Base-by-base conservation (phyloP, 305 asterid genomes). In the Stenogyne calaminthoides region DNA sequence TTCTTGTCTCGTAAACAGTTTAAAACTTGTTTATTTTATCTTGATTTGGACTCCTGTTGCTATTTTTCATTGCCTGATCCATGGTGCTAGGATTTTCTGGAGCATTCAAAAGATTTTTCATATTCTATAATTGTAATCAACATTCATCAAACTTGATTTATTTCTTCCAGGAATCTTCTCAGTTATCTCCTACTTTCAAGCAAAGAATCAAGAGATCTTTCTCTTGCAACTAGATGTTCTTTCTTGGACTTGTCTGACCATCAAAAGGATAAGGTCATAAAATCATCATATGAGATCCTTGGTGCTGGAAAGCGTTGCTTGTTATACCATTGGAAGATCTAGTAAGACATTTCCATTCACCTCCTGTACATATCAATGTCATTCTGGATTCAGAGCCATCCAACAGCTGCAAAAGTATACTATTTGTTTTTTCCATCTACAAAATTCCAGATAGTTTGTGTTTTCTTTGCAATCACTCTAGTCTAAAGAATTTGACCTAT, bases 271-370 rank as follows among this genome's bases (percentile, higher is more conserved):
- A 84, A 77, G 47, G 83, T 79, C 44, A 37, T 86, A 64, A 95
- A 84, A 84, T 86, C 92, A 59, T 78, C 89, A 69, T 76, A 68
- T 78, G 97, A 92, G 89, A 84, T 88, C 55, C 60, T 88, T 81
- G 99, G 96, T 74, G 97, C 98, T 72, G 91, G 88, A 79, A 88
- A 87, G n/a, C 72, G 90, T 89, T 79, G 96, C 99, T 80, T 92
- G 98, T 80, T 88, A 78, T 80, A 69, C 81, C 71, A 69, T 78
- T 16, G 88, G 85, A 69, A 78, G 80, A 71, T 18, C 57, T 68
- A 75, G 70, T 34, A 72, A 71, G 79, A 83, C 80, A 70, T 71
- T 72, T 63, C 74, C 81, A 22, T 69, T 84, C 70, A 71, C 88
- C 58, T 80, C 85, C 75, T 88, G 92, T 70, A 73, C 77, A 81